Conservation (phyloP, 169 alveolate genomes). For the Theileria parva region DNA sequence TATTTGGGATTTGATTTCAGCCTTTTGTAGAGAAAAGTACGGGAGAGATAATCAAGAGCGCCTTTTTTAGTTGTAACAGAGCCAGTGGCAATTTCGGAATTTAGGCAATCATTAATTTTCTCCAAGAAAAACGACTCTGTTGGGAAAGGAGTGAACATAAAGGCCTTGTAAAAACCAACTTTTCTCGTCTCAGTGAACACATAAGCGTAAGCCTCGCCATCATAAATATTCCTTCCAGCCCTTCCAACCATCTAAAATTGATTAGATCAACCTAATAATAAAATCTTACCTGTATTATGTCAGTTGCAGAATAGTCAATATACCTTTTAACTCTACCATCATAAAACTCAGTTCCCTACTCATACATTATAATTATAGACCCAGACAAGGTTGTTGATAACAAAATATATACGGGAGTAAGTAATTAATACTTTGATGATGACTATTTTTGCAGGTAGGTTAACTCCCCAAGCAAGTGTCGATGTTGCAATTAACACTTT, state of each 20-base stretch:
- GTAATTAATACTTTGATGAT: constrained; percentile 85
- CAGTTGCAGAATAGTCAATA: constrained; percentile 68
- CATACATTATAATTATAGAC: background rate
- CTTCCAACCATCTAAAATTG: constrained; percentile 94
- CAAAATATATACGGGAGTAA: background rate
- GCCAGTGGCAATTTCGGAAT: constrained; percentile 97
- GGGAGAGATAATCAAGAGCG: constrained; percentile 81
- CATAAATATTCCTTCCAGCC: constrained; percentile 99
- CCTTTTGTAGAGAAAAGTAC: constrained; percentile 85
- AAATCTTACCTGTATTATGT: constrained; percentile 58
- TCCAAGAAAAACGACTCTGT: constrained; percentile 93
- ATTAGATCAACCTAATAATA: background rate
- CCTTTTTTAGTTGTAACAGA: constrained; percentile 82
- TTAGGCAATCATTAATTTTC: constrained; percentile 91
- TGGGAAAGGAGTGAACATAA: constrained; percentile 98
- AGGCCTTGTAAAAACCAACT: constrained; percentile 95
- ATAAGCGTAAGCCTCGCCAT: constrained; percentile 94
- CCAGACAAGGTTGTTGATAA: background rate
- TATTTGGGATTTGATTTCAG: constrained; percentile 75
- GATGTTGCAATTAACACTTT: constrained; percentile 96
- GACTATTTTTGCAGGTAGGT: constrained; percentile 98
- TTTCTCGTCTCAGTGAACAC: constrained; percentile 93
- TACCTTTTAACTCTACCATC: constrained; percentile 72
- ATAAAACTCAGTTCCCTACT: constrained; percentile 73
- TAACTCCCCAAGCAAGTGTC: constrained; percentile 99